Base-by-base conservation (phyloP, 1,284 basidiomycete genomes). In the Rhodofomes roseus region DNA sequence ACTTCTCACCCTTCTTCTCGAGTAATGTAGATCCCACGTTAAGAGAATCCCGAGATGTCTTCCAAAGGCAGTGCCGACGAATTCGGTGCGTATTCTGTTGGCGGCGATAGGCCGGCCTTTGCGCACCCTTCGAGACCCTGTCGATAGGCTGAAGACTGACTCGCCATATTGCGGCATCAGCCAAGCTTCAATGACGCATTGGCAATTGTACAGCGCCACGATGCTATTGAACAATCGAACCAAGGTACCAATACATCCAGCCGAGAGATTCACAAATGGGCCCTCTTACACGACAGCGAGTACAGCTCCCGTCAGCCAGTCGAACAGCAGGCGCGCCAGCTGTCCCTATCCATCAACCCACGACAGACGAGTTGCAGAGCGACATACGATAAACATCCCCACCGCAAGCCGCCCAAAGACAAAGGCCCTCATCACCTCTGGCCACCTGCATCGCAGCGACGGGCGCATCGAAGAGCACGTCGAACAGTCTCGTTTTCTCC, bases 381-480 rank as follows among this genome's bases (percentile, higher is more conserved):
- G 50, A 31, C 34, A 23, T 52, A 7, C 59, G 56, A 29, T 63
- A 56, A 23, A 69, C 36, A 5, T 55, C 18, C 18, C 55, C 57
- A n/a, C 51, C 58, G 27, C 56, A 60, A 8, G 60, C 62, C 9
- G 62, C 53, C 67, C 66, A 67, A 0, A 69, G 58, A 14, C 54
- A 56, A 2, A 54, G 57, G 22, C 58, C 56, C 25, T 56, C 23
- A 2, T 60, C 56, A 34, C 56, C 60, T 53, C 58, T 51, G 2
- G 64, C 29, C 16, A 67, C 57, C 37, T 69, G 65, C 57, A 69
- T 58, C 0, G 65, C 65, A 1, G 51, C 40, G 22, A 69, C 62
- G 2, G 63, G 62, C 27, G 40, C 52, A 11, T 59, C 34, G 16
- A 60, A 61, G 8, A 22, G 53, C 11, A 29, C 43, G 41, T 48